Base-by-base conservation (phyloP, 495 filamentous ascomycete genomes). In the Talaromyces borbonicus region DNA sequence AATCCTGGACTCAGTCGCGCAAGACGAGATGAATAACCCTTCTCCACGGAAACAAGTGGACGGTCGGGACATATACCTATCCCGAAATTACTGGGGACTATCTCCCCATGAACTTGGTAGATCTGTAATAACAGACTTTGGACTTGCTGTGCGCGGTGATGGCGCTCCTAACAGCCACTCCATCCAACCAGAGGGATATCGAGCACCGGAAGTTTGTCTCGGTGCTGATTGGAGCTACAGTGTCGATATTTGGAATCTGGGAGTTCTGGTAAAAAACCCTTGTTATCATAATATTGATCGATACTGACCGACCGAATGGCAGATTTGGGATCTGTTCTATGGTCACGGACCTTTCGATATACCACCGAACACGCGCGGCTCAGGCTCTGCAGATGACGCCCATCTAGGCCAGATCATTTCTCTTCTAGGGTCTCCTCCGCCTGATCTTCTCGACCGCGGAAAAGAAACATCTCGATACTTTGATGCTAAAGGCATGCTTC, bases 221-320 rank as follows among this genome's bases (percentile, higher is more conserved):
- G 52, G 55, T 9, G 49, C 37, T 12, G 52, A 51, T 15, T 68
- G 65, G 65, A 56, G 51, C 29, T 67, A 62, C 31, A 62, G 58
- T 46, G 65, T 49, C 45, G 65, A 70, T 39, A 66, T 70, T 38
- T 70, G 62, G 60, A 65, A 62, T 52, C 46, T 65, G 18, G 62
- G 60, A 31, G 25, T 55, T 30, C 31, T 61, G 52, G 60, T 57
- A 51, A 43, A 53, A 22, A 38, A n/a, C 9, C 35, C 35, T 38
- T 8, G 35, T 16, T 38, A 15, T 20, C 35, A 15, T 38, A 38
- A 7, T 38, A 20, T 6, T 16, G 35, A 38, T 16, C 19, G 15
- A 5, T 11, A 29, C 26, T 29, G 26, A 15, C 35, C 19, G 6
- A 5, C 35, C 29, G 5, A n/a, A n/a, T 29, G 9, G 9, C 52